Percentiles rank a stretch among this genome's conserved stretches.
Evolutionary conservation across 148 eudicot species (phyloP).

Genomic region (Rheum nobile): DNA sequence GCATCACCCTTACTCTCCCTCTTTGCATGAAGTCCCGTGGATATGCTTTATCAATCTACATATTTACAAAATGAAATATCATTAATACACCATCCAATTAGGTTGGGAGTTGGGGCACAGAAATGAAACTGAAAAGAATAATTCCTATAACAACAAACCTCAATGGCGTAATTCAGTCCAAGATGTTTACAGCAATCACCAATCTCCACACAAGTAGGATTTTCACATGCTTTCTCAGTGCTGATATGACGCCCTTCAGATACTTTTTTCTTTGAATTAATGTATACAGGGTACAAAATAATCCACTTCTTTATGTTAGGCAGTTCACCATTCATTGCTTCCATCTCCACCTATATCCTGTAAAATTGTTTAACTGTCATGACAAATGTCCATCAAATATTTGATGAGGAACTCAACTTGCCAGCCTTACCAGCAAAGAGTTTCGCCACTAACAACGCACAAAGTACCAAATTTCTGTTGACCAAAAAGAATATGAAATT

Average conservation of each 20-base stretch:
- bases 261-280: conserved; percentile 68
- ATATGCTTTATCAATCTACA: conserved; percentile 72
- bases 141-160: conserved; percentile 28
- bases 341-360: conserved; percentile 2
- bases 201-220: conserved; percentile 64
- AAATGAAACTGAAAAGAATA: not conserved
- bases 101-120: not conserved
- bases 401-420: not conserved
- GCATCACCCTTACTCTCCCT: conserved; percentile 76
- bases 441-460: not conserved
- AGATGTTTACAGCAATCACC: conserved; percentile 58
- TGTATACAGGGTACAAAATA: conserved; percentile 59
- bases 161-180: conserved; percentile 49
- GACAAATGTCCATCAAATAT: not conserved
- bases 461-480: not conserved
- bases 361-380: not conserved
- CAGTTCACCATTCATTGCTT: conserved; percentile 33
- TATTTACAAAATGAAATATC: not conserved
- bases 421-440: not conserved
- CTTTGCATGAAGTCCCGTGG: conserved; percentile 83
- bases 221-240: conserved; percentile 67
- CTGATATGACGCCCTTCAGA: conserved; percentile 71
- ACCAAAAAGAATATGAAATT: not conserved
- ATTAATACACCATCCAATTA: conserved; percentile 1
- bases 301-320: conserved; percentile 68